Evolutionary conservation across 1,284 basidiomycete genomes (phyloP).

Genomic region (Naganishia cerealis): DNA sequence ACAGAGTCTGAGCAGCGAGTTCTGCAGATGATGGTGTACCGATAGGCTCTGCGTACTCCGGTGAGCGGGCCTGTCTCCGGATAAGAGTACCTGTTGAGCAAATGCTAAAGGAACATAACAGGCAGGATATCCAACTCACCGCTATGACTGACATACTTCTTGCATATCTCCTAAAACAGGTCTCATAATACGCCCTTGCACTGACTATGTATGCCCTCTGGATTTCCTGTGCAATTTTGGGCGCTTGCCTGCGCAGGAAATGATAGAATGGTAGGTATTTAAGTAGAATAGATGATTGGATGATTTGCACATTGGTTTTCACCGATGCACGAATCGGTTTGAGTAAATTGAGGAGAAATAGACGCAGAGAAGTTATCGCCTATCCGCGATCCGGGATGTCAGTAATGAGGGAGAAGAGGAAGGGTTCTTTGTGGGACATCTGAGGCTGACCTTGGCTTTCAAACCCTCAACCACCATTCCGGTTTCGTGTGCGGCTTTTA

Average conservation of each 20-base stretch:
- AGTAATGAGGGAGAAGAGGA: neutral
- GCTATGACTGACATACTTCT: conserved; percentile 76
- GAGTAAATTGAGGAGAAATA: conserved; percentile 78
- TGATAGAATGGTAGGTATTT: conserved; percentile 80
- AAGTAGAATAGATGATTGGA: conserved; percentile 83
- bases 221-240: conserved; percentile 80
- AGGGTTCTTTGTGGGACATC: neutral
- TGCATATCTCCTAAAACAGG: conserved; percentile 86
- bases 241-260: conserved; percentile 80
- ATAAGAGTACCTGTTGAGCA: neutral
- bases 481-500: conserved; percentile 80
- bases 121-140: conserved; percentile 53
- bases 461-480: conserved; percentile 79
- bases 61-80: conserved; percentile 35
- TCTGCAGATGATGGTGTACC: conserved; percentile 43
- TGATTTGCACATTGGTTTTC: conserved; percentile 86
- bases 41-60: conserved; percentile 48
- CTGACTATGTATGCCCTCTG: conserved; percentile 82
- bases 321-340: conserved; percentile 78
- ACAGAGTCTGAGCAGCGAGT: conserved; percentile 36
- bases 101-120: neutral
- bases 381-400: conserved; percentile 45
- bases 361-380: conserved; percentile 84
- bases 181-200: conserved; percentile 90
- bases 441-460: conserved; percentile 69